These are phyloP conservation scores for Leccinellum albellum DNA, from an alignment of 768 basidiomycete genomes.

Conservation along the genomic window DNA sequence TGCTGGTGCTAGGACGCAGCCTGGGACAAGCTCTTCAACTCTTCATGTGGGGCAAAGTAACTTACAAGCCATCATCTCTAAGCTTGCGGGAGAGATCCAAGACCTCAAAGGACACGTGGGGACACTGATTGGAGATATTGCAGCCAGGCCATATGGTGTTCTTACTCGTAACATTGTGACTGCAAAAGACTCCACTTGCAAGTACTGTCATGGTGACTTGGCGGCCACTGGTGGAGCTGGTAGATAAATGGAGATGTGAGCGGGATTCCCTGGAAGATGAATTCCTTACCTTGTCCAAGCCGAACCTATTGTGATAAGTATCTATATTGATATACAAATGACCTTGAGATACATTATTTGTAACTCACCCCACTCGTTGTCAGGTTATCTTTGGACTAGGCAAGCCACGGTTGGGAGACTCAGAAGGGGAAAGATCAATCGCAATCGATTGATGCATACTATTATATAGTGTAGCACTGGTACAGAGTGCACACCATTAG, in stretches of 20 bases:
- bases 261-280: background rate
- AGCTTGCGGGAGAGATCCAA: background rate
- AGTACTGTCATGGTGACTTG: background rate
- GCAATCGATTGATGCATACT: too few species aligned
- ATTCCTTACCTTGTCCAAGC: background rate
- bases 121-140: background rate
- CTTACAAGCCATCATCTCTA: background rate
- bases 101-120: background rate
- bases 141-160: background rate
- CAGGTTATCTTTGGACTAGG: too few species aligned
- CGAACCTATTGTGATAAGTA: background rate
- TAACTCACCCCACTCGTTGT: too few species aligned
- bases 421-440: too few species aligned
- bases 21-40: background rate
- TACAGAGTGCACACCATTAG: too few species aligned
- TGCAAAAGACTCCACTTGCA: background rate
- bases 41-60: background rate
- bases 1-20: background rate
- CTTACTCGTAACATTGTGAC: background rate
- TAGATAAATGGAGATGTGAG: background rate
- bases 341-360: too few species aligned
- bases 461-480: too few species aligned
- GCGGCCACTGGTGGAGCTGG: background rate
- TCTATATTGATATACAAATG: too few species aligned
- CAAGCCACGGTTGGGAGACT: too few species aligned